phyloP scores from a whole-genome alignment of 495 filamentous ascomycete species.

The Penicillium coffeae region DNA sequence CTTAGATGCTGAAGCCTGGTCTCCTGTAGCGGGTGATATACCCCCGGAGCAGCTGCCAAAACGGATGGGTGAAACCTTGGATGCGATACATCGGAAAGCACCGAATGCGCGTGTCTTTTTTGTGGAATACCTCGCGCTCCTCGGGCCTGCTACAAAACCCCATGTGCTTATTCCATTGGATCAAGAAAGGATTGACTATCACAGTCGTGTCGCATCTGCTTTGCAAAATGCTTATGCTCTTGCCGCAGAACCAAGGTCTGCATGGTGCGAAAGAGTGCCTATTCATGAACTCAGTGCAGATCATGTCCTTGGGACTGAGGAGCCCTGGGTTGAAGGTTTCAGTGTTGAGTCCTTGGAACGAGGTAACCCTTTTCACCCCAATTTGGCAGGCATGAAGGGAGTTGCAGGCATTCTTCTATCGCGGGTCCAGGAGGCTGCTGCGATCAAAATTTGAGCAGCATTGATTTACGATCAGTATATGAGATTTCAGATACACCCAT shows the following conservation, averaged over 20 bases:
- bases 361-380: constrained; percentile 30
- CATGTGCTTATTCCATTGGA: constrained; percentile 29
- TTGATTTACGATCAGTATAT: too few relatives aligned
- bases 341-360: constrained; percentile 7
- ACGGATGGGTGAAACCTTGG: constrained; percentile 31
- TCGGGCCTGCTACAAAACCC: constrained; percentile 32
- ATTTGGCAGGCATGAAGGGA: constrained; percentile 30
- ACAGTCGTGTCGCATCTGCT: constrained; percentile 22
- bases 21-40: neutral
- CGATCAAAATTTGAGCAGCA: neutral
- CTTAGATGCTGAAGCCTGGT: neutral
- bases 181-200: constrained; percentile 30
- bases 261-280: constrained; percentile 29
- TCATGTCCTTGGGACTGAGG: constrained; percentile 32
- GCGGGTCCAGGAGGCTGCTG: neutral
- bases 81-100: constrained; percentile 33
- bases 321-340: constrained; percentile 38
- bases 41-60: constrained; percentile 21
- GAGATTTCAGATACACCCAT: too few relatives aligned
- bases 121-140: constrained; percentile 43
- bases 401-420: constrained; percentile 24
- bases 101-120: constrained; percentile 33
- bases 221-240: constrained; percentile 26
- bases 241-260: constrained; percentile 19
- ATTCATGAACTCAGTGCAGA: constrained; percentile 22